These are phyloP conservation scores for Boletus rubropictus DNA, from an alignment of 768 basidiomycete genomes.

Conservation along the genomic window DNA sequence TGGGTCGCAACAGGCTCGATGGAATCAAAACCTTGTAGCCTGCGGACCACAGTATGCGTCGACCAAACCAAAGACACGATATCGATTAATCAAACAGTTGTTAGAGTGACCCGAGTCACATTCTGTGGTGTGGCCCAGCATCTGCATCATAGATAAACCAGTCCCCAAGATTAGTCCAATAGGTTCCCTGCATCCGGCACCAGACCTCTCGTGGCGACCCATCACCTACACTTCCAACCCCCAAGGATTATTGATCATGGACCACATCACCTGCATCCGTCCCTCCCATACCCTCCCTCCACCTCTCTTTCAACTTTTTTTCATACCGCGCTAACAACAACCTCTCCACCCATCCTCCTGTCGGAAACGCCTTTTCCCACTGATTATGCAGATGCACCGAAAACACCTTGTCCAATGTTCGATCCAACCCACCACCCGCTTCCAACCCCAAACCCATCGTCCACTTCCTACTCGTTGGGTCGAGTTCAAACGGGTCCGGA, in stretches of 20 bases:
- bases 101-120: background rate
- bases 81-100: no score
- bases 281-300: background rate
- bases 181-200: background rate
- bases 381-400: constrained; percentile 92
- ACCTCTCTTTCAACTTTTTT: constrained; percentile 17
- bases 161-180: background rate
- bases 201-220: no score
- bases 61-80: no score
- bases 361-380: constrained; percentile 86
- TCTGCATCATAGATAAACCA: no score
- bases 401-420: constrained; percentile 66
- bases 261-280: background rate
- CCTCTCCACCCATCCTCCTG: constrained; percentile 81
- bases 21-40: no score
- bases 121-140: no score
- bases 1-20: no score
- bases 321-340: constrained; percentile 67
- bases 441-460: constrained; percentile 57
- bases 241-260: background rate
- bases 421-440: constrained; percentile 58
- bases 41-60: no score
- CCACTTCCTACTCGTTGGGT: constrained; percentile 53
- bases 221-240: no score
- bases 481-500: constrained; percentile 80